Evolutionary conservation across 345 rosid genomes (phyloP).

Genomic region (Aethionema arabicum): DNA sequence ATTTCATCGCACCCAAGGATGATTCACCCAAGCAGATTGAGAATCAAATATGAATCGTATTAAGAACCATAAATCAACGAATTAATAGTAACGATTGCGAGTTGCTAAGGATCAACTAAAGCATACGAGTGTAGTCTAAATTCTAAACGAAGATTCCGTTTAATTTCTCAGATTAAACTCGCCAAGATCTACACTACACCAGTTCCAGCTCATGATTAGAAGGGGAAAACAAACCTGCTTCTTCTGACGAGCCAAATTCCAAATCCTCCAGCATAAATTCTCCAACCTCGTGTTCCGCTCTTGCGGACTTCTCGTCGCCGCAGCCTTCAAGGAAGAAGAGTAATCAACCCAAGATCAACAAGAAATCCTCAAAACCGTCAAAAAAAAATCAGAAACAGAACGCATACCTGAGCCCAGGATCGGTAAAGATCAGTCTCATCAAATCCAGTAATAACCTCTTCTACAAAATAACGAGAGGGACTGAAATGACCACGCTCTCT

Average conservation of each 20-base stretch:
- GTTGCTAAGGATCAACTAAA: constrained; percentile 4
- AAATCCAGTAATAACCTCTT: constrained; percentile 73
- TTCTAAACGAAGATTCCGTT: not conserved
- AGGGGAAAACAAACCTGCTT: constrained; percentile 51
- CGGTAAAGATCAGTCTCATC: constrained; percentile 95
- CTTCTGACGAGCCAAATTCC: constrained; percentile 89
- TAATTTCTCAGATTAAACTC: not conserved
- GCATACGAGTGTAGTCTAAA: not conserved
- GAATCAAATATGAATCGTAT: not conserved
- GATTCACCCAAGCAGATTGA: not conserved
- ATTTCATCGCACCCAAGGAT: not conserved
- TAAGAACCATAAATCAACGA: not conserved
- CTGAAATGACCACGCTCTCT: constrained; percentile 81
- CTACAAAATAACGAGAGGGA: constrained; percentile 75
- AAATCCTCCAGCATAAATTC: constrained; percentile 90
- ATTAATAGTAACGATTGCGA: not conserved
- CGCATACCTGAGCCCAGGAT: constrained; percentile 63
- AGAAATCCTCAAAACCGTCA: not conserved
- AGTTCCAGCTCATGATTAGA: too few relatives aligned
- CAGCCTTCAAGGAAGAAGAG: constrained; percentile 43
- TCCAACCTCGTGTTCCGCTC: constrained; percentile 86
- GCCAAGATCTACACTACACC: not conserved
- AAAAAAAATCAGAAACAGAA: not conserved
- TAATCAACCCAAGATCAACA: not conserved
- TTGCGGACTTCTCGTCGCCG: constrained; percentile 77